phyloP scores from a whole-genome alignment of 169 alveolate genomes.

The Cryptosporidium tyzzeri region DNA sequence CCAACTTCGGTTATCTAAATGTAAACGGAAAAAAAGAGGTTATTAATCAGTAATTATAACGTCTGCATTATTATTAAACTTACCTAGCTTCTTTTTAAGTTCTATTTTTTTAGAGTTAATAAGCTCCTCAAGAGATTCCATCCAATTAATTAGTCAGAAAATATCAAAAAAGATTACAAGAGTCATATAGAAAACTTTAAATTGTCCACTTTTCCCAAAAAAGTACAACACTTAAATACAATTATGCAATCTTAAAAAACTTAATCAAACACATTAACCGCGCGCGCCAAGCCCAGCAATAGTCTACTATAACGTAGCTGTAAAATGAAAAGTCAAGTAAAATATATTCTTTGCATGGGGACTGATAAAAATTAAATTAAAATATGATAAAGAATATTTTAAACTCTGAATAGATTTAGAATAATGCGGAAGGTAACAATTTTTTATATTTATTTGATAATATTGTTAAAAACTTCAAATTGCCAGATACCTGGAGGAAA shows the following conservation, averaged over 20 bases:
- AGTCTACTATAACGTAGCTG: conserved; percentile 9
- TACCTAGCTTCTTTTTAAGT: conserved; percentile 38
- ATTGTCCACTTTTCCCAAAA: background rate
- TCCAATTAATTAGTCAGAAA: background rate
- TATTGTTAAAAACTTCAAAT: background rate
- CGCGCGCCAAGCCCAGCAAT: background rate
- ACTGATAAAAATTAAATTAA: conserved; percentile 13
- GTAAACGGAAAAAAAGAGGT: background rate
- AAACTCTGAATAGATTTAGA: background rate
- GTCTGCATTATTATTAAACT: background rate
- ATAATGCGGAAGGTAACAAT: conserved; percentile 1
- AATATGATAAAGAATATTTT: background rate
- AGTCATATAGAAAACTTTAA: background rate
- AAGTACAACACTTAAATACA: background rate
- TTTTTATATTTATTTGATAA: background rate
- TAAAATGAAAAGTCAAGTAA: conserved; percentile 31
- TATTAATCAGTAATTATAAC: background rate
- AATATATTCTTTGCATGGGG: conserved; percentile 60
- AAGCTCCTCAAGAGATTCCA: conserved; percentile 43
- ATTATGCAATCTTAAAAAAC: background rate
- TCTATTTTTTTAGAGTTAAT: conserved; percentile 42
- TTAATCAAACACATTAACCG: conserved; percentile 1
- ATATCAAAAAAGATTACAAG: background rate
- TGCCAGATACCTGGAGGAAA: conserved; percentile 15
- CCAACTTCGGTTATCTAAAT: conserved; percentile 49